Conservation (phyloP, 345 rosid species). For the Aegle marmelos region DNA sequence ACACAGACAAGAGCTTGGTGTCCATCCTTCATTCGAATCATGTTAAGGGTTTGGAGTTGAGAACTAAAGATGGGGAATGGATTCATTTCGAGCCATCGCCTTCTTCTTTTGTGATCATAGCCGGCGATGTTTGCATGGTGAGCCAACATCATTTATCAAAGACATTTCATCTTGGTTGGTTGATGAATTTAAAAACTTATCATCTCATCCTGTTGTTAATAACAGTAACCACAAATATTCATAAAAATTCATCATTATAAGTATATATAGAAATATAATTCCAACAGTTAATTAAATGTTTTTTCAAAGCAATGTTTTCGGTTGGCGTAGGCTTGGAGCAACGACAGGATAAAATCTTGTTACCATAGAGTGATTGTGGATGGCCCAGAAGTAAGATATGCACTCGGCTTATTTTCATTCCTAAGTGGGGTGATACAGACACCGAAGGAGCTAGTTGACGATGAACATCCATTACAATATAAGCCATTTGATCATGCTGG, state of each 20-base stretch:
- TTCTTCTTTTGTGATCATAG: conserved; percentile 41
- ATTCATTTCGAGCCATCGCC: conserved; percentile 48
- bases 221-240: no score
- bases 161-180: no score
- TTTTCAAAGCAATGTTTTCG: neutral
- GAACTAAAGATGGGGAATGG: conserved; percentile 49
- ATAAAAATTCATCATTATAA: no score
- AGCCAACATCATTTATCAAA: neutral
- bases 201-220: no score
- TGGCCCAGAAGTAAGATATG: conserved; percentile 45
- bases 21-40: conserved; percentile 63
- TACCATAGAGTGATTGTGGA: conserved; percentile 57
- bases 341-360: conserved; percentile 52
- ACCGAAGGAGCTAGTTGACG: conserved; percentile 58
- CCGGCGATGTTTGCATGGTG: conserved; percentile 67
- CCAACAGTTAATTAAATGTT: no score
- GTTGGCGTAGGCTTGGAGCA: conserved; percentile 70
- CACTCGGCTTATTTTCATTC: conserved; percentile 59
- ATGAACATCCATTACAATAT: conserved; percentile 54
- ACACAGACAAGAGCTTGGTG: conserved; percentile 63
- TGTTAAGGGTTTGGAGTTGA: conserved; percentile 47
- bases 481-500: conserved; percentile 54
- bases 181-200: no score
- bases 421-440: conserved; percentile 33
- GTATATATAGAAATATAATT: no score